These are phyloP conservation scores for Amyloporia xantha DNA, from an alignment of 768 basidiomycete genomes.

Conservation along the genomic window DNA sequence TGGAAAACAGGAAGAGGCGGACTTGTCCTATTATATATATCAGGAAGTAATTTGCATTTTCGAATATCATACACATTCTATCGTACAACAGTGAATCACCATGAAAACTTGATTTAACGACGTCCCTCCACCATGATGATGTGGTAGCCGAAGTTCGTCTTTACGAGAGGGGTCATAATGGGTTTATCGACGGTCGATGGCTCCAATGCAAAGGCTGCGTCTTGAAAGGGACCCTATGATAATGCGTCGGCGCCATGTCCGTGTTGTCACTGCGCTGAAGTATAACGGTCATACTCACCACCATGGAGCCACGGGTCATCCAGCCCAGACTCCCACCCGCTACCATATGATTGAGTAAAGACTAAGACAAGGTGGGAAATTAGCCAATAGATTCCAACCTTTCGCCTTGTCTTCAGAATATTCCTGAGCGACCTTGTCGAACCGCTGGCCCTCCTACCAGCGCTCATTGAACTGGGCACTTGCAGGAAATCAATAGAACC, in stretches of 20 bases:
- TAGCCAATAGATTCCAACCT: conserved; percentile 32
- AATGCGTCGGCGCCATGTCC: not conserved
- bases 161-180: conserved; percentile 61
- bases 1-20: no score
- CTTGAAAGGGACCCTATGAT: conserved; percentile 64
- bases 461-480: not conserved
- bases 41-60: no score
- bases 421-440: conserved; percentile 86
- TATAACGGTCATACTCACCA: conserved; percentile 32
- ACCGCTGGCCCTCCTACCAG: conserved; percentile 64
- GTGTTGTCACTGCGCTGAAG: not conserved
- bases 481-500: not conserved
- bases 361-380: not conserved
- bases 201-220: conserved; percentile 76
- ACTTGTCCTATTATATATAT: no score
- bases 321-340: conserved; percentile 84
- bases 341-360: conserved; percentile 21
- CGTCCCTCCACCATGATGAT: conserved; percentile 90
- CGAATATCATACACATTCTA: not conserved
- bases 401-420: conserved; percentile 92
- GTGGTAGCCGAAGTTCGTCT: conserved; percentile 82
- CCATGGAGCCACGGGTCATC: conserved; percentile 86
- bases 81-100: not conserved
- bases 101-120: conserved; percentile 23
- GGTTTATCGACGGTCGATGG: conserved; percentile 83